A percentile compares a stretch with the other conserved stretches of the same genome.
Evolutionary conservation across 331 rosid genomes (phyloP).

Genomic region (Arachis monticola): DNA sequence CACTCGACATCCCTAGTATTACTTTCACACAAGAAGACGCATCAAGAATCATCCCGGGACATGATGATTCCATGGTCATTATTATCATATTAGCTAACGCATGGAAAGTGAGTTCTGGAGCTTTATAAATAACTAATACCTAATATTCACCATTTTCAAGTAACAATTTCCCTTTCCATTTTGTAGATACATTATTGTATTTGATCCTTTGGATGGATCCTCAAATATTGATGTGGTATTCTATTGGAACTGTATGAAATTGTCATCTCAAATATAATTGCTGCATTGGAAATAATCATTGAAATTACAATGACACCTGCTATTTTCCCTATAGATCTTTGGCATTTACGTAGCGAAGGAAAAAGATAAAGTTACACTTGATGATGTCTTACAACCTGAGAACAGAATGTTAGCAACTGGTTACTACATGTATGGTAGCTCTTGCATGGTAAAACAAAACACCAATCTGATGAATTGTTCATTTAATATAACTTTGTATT

Average conservation of each 20-base stretch:
- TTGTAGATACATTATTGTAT: constrained; percentile 50
- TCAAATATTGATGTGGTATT: constrained; percentile 96
- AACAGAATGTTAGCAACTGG: constrained; percentile 82
- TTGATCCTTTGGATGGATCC: constrained; percentile 96
- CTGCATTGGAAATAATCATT: too few species aligned
- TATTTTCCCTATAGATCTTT: constrained; percentile 62
- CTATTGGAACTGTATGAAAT: constrained; percentile 54
- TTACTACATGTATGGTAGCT: constrained; percentile 98
- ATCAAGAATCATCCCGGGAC: too few species aligned
- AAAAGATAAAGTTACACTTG: constrained; percentile 51
- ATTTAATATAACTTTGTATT: not conserved
- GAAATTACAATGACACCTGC: not conserved
- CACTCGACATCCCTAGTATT: too few species aligned
- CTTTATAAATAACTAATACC: too few species aligned
- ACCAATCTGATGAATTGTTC: not conserved
- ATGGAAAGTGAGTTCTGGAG: too few species aligned
- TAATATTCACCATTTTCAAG: too few species aligned
- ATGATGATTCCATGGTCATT: too few species aligned
- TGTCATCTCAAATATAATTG: too few species aligned
- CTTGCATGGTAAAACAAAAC: constrained; percentile 78
- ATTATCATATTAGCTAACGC: too few species aligned
- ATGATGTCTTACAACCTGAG: constrained; percentile 83
- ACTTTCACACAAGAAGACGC: too few species aligned
- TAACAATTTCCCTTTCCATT: too few species aligned
- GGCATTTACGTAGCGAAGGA: constrained; percentile 78